Evolutionary conservation across 768 basidiomycete genomes (phyloP).

Genomic region (Boletus insuetus): DNA sequence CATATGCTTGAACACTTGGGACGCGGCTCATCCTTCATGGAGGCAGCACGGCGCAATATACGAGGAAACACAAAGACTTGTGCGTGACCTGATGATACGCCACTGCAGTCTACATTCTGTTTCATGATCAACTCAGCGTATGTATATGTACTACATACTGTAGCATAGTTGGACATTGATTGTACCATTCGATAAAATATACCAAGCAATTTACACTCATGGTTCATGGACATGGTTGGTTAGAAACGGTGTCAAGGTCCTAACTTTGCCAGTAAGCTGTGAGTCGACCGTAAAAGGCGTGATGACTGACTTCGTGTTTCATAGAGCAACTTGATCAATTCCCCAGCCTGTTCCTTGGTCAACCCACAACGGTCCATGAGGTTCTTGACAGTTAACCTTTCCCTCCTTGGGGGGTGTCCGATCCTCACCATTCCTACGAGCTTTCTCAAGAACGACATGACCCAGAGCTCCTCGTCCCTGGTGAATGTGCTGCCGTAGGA

Average conservation of each 20-base stretch:
- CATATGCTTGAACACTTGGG: conserved; percentile 16
- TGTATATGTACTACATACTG: background rate
- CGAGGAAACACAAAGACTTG: conserved; percentile 13
- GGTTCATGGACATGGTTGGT: background rate
- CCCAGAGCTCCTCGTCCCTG: conserved; percentile 18
- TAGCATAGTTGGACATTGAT: background rate
- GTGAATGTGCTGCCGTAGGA: conserved; percentile 14
- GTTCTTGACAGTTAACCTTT: conserved; percentile 8
- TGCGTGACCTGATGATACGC: conserved; percentile 13
- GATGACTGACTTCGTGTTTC: background rate
- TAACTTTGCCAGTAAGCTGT: background rate
- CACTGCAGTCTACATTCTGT: conserved; percentile 7
- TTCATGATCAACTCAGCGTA: background rate
- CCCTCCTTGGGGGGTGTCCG: conserved; percentile 4
- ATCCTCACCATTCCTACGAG: conserved; percentile 15
- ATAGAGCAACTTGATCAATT: conserved; percentile 13
- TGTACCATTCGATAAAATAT: background rate
- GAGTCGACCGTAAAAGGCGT: background rate
- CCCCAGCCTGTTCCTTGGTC: conserved; percentile 17
- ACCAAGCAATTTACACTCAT: background rate
- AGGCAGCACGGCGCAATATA: conserved; percentile 11
- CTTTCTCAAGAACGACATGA: conserved; percentile 23
- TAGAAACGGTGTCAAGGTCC: background rate
- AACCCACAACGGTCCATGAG: conserved; percentile 18
- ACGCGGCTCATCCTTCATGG: conserved; percentile 19